Evolutionary conservation across 495 filamentous ascomycete genomes (phyloP), one percentile per base, ranked within the genome.

Genomic region (Corynascus novoguineensis): DNA sequence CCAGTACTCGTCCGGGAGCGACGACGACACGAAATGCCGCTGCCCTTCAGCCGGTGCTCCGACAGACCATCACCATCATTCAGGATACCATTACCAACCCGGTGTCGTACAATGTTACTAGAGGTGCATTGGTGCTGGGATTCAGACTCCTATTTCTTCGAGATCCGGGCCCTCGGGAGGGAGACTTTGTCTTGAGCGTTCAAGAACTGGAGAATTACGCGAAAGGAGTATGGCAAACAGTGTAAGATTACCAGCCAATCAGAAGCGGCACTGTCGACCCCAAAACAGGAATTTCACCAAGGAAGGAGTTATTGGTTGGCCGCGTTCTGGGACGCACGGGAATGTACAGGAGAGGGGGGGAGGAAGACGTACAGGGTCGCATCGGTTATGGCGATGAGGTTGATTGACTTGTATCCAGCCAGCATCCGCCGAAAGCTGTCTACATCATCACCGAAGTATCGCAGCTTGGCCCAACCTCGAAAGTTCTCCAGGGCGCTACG

Each of bases 21-120:
- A 62, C 50, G 17, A 55, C 50, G 21, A 58, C 35, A 31, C 35
- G 35, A 14, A 4, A 19, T 41, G 35, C 22, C 25, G 24, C 50
- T 31, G 24, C 37, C 15, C 50, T 53, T 28, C 35, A 31, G 35
- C 50, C 37, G n/a, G 50, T 53, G 50, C 35, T 42, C 15, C 50
- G 50, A 21, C 50, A 53, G 28, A 45, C 11, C 7, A 45, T 54
- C 28, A 34, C 40, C 11, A 54, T 54, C 17, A 45, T 19, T 14
- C 37, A 25, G 28, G 25, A 54, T 35, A 5, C 50, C 14, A 56
- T 57, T 5, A 65, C 60, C 15, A 24, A 57, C 37, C 54, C 54
- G 4, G 27, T 53, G 53, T 62, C 57, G 21, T 67, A 62, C 57
- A 58, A 57, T 57, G 64, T 62, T 12, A 62, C 57, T 59, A 58